phyloP scores from a whole-genome alignment of 2,329 filamentous ascomycete species.

The Ophiostoma quercus region DNA sequence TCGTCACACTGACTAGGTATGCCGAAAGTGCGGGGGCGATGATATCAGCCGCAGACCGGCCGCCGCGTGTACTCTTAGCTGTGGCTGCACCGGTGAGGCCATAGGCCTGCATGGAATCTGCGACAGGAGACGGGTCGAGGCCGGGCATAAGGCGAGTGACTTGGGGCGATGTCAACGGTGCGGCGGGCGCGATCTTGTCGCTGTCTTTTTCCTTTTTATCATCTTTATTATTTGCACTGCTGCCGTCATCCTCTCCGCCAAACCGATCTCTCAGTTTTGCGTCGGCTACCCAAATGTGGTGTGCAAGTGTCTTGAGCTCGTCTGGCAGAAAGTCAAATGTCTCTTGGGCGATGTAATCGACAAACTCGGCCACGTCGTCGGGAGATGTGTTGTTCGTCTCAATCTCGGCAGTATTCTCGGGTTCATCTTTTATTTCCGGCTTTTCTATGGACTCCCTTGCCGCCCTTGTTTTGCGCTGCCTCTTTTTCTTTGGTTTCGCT shows the following conservation, averaged over 20 bases:
- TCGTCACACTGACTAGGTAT: constrained; percentile 55
- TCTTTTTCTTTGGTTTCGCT: constrained; percentile 11
- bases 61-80: constrained; percentile 29
- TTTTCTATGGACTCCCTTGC: not conserved
- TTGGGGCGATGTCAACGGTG: constrained; percentile 48
- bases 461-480: constrained; percentile 6
- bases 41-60: constrained; percentile 47
- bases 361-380: constrained; percentile 72
- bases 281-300: constrained; percentile 50
- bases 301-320: constrained; percentile 56
- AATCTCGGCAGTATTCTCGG: not conserved
- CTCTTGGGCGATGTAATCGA: constrained; percentile 68
- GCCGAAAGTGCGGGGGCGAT: constrained; percentile 57
- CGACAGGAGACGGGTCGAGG: constrained; percentile 52
- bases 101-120: constrained; percentile 66
- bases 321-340: constrained; percentile 62
- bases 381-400: constrained; percentile 32
- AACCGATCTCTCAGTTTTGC: constrained; percentile 49
- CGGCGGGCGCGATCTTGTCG: not conserved
- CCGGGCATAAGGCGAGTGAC: constrained; percentile 46
- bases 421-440: constrained; percentile 22
- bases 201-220: not conserved
- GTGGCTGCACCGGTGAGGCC: constrained; percentile 44
- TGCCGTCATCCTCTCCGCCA: constrained; percentile 33
- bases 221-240: not conserved